Evolutionary conservation across 202 grass and related monocot species (phyloP).

Genomic region (Miscanthus sacchariflorus): DNA sequence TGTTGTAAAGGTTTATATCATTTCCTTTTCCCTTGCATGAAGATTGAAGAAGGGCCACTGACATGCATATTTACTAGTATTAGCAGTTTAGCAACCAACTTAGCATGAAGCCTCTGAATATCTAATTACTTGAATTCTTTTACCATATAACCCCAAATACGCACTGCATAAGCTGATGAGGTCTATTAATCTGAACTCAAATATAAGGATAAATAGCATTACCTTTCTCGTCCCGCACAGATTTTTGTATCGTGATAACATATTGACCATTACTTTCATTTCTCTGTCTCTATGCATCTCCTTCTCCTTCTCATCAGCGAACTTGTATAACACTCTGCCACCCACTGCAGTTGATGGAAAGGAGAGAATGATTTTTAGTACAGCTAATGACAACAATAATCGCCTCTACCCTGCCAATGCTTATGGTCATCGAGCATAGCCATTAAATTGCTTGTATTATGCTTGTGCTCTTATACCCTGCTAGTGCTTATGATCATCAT

Average conservation of each 20-base stretch:
- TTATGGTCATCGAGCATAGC: not conserved
- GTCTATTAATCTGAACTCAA: constrained; percentile 6
- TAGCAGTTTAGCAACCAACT: not conserved
- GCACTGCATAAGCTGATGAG: not conserved
- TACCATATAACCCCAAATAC: not conserved
- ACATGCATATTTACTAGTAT: constrained; percentile 30
- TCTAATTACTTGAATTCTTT: not conserved
- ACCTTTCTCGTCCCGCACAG: constrained; percentile 58
- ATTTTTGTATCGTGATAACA: constrained; percentile 55
- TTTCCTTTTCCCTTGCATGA: not conserved
- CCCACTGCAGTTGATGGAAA: constrained; percentile 55
- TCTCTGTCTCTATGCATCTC: constrained; percentile 54
- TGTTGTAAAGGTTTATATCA: not conserved
- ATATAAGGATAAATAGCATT: constrained; percentile 16
- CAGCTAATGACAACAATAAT: constrained; percentile 4
- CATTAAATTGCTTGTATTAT: constrained; percentile 12
- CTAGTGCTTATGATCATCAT: constrained; percentile 7
- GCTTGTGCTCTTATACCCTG: not conserved
- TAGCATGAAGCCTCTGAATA: not conserved
- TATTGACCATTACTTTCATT: constrained; percentile 49
- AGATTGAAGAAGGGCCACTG: not conserved
- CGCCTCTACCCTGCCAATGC: not conserved
- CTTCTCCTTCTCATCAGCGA: constrained; percentile 63
- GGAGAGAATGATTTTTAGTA: constrained; percentile 18
- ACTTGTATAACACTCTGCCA: constrained; percentile 47